A percentile compares a stretch with the other conserved stretches of the same genome.
phyloP scores from a whole-genome alignment of 2,329 filamentous ascomycete species.

The Hawksworthiomyces lignivorus region DNA sequence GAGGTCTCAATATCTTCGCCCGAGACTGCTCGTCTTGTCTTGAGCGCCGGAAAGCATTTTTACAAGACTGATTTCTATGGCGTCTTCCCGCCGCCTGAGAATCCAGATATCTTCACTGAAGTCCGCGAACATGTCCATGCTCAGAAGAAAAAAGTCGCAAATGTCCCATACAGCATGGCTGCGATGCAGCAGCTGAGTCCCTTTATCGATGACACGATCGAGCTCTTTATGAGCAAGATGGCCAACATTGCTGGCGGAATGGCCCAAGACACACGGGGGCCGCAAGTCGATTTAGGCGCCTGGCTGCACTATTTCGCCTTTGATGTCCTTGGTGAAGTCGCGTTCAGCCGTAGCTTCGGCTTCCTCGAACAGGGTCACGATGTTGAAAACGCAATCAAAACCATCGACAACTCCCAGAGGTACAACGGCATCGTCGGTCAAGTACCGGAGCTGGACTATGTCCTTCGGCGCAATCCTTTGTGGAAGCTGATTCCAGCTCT shows the following conservation, averaged over 20 bases:
- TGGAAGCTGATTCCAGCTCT: conserved; percentile 35
- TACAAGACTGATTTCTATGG: conserved; percentile 46
- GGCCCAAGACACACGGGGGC: conserved; percentile 11
- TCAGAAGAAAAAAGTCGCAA: conserved; percentile 45
- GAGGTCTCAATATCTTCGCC: conserved; percentile 41
- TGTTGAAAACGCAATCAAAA: conserved; percentile 42
- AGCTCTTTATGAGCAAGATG: conserved; percentile 35
- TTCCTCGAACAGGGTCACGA: conserved; percentile 43
- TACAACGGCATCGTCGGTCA: conserved; percentile 47
- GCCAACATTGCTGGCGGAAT: conserved; percentile 25
- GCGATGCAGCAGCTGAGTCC: conserved; percentile 44
- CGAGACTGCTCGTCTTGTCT: conserved; percentile 34
- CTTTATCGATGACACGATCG: conserved; percentile 44
- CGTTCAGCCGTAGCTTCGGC: conserved; percentile 44
- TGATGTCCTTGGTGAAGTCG: conserved; percentile 44
- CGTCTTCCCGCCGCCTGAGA: conserved; percentile 48
- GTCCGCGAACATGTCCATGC: conserved; percentile 46
- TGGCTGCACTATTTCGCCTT: conserved; percentile 39
- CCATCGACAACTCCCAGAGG: conserved; percentile 43
- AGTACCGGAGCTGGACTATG: conserved; percentile 39
- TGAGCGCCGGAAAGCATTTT: conserved; percentile 43
- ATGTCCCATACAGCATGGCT: conserved; percentile 45
- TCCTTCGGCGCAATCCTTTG: conserved; percentile 43
- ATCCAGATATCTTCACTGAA: conserved; percentile 52
- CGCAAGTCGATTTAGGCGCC: conserved; percentile 37